Evolutionary conservation across 495 filamentous ascomycete species (phyloP).

Genomic region (Aspergillus asperescens): DNA sequence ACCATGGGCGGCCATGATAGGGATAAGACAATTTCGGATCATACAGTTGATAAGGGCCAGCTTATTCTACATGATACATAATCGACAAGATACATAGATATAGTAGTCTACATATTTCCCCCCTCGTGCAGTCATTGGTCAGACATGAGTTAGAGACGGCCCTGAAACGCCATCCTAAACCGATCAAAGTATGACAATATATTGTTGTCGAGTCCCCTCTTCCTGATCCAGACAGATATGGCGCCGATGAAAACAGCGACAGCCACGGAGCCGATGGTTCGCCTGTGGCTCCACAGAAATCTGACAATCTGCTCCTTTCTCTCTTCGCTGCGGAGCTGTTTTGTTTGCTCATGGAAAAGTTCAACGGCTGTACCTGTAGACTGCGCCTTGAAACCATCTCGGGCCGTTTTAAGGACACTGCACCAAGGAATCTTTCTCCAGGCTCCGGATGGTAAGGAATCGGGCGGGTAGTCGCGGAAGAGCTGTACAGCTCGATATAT

Average conservation of each 20-base stretch:
- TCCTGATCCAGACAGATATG: conserved; percentile 49
- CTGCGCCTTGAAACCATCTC: conserved; percentile 41
- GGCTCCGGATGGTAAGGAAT: conserved; percentile 52
- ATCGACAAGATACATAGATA: neutral
- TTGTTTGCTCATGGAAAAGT: conserved; percentile 63
- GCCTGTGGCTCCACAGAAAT: conserved; percentile 55
- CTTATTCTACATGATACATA: neutral
- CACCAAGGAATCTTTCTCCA: conserved; percentile 67
- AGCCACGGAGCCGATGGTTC: conserved; percentile 51
- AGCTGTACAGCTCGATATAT: conserved; percentile 59
- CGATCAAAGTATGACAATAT: conserved; percentile 35
- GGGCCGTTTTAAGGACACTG: conserved; percentile 82
- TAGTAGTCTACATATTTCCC: neutral
- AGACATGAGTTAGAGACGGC: conserved; percentile 3
- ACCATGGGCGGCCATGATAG: no score
- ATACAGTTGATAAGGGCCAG: no score
- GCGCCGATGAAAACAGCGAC: conserved; percentile 60
- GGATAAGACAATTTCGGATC: no score
- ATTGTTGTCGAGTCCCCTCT: conserved; percentile 38
- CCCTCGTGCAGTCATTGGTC: neutral
- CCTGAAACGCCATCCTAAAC: conserved; percentile 23
- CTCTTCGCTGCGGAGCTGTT: conserved; percentile 60
- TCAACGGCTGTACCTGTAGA: conserved; percentile 54
- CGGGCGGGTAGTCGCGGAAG: conserved; percentile 64
- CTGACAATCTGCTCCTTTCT: conserved; percentile 47